A percentile compares a stretch with the other conserved stretches of the same genome.
phyloP scores from a whole-genome alignment of 1,284 basidiomycete species.

The Porodaedalea pini region DNA sequence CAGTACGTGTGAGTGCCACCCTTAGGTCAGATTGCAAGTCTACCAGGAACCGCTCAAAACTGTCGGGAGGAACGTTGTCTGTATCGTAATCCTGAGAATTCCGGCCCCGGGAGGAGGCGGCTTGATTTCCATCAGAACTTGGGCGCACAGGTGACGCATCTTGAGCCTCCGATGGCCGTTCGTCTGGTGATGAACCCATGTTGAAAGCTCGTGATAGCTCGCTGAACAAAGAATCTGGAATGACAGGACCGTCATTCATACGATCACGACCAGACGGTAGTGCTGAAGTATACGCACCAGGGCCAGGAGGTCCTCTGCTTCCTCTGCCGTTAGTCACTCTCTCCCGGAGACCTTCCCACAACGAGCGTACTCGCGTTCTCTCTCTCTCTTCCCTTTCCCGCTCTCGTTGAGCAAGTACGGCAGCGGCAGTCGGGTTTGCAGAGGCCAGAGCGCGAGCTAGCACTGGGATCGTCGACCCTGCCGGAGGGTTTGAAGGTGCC shows the following conservation, averaged over 20 bases:
- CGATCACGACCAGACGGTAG: slow-evolving; percentile 16
- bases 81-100: slow-evolving; percentile 28
- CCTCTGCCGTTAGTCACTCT: slow-evolving; percentile 46
- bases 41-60: slow-evolving; percentile 72
- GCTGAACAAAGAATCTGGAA: slow-evolving; percentile 59
- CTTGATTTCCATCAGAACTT: slow-evolving; percentile 5
- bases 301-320: not conserved
- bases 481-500: not conserved
- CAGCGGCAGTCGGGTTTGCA: slow-evolving; percentile 9
- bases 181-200: slow-evolving; percentile 54
- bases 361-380: slow-evolving; percentile 47
- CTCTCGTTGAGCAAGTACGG: slow-evolving; percentile 25
- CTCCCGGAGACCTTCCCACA: slow-evolving; percentile 64
- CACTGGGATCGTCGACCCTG: not conserved
- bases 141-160: not conserved
- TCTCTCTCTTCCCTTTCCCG: slow-evolving; percentile 22
- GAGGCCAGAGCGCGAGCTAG: slow-evolving; percentile 15
- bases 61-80: slow-evolving; percentile 49
- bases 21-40: slow-evolving; percentile 70
- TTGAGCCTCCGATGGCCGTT: slow-evolving; percentile 24
- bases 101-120: slow-evolving; percentile 8
- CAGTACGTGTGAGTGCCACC: slow-evolving; percentile 41
- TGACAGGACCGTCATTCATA: slow-evolving; percentile 39
- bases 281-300: not conserved
- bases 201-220: slow-evolving; percentile 77